phyloP scores from a whole-genome alignment of 164 flowering plant species.

The Aristolochia fimbriata region DNA sequence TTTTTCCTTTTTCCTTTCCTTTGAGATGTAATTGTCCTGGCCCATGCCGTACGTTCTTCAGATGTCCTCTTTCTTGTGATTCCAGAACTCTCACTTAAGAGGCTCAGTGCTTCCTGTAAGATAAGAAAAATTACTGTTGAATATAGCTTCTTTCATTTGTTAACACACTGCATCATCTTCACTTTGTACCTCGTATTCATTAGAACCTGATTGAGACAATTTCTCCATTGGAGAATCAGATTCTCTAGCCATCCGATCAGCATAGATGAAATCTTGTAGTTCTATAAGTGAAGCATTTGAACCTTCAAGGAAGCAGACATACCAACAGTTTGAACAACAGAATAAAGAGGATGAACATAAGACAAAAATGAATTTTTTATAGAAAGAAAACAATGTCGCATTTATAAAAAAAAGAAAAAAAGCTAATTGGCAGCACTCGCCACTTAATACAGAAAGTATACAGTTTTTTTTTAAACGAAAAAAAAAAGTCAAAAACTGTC shows the following conservation, averaged over 20 bases:
- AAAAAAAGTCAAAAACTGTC: no score
- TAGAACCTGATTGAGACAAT: constrained; percentile 7
- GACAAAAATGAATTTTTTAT: neutral
- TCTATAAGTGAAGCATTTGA: constrained; percentile 44
- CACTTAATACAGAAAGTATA: neutral
- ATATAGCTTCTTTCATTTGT: neutral
- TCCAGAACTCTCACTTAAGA: neutral
- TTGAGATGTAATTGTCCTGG: neutral
- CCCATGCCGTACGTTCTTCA: neutral
- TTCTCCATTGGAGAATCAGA: constrained; percentile 29
- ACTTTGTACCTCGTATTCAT: constrained; percentile 28
- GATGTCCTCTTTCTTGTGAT: neutral
- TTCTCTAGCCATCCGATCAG: constrained; percentile 74
- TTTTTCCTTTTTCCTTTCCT: neutral
- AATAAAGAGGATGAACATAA: neutral
- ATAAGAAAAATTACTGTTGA: constrained; percentile 7
- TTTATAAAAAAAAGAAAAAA: neutral
- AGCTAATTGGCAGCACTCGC: neutral
- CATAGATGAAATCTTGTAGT: constrained; percentile 68
- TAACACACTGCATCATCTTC: neutral
- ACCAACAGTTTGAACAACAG: neutral
- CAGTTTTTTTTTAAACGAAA: no score
- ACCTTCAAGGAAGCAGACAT: constrained; percentile 31
- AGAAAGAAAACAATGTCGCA: neutral
- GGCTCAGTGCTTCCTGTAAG: neutral